Base-by-base conservation (phyloP, 2,329 filamentous ascomycete genomes). In the Plenodomus lindquistii region DNA sequence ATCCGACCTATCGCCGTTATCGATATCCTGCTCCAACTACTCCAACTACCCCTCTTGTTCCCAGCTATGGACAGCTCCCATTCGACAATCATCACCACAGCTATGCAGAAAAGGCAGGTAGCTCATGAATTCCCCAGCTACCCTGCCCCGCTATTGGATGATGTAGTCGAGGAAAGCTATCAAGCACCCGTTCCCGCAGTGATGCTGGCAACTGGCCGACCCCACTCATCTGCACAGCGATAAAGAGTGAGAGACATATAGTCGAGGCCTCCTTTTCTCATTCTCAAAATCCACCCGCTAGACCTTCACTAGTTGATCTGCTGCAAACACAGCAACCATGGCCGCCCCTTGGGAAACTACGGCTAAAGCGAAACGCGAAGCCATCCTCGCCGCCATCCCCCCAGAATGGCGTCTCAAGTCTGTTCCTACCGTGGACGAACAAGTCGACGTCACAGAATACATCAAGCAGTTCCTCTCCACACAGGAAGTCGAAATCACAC, bases 401-500 rank as follows among this genome's bases (percentile, higher is more conserved):
- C 44, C 75, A 27, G 76, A 81, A 70, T 86, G 84, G 83, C 75
- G 73, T 18, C 66, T 85, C 3, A 40, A 72, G 8, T 65, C 67
- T 31, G 63, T 81, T 1, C 82, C 82, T 2, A 67, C 77, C 1
- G 62, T 73, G 0, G 70, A 77, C 41, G 75, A 85, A 50, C 78
- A 83, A 48, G 76, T 76, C 58, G 81, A 71, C 40, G 67, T 71
- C 11, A 70, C 67, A 5, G 48, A 71, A 13, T 85, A 81, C 54
- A 78, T 85, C 37, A 77, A 81, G 22, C 77, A 84, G 44, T 85
- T 77, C 52, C 72, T 86, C 1, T 75, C 70, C 5, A 47, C 75
- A 17, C 65, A 74, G 35, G 84, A 86, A 57, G 72, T 85, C 11
- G 77, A 81, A 36, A 85, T 86, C 48, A 87, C 84, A 0, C 81